Evolutionary conservation across 495 filamentous ascomycete genomes (phyloP).

Genomic region (Xeromyces bisporus): DNA sequence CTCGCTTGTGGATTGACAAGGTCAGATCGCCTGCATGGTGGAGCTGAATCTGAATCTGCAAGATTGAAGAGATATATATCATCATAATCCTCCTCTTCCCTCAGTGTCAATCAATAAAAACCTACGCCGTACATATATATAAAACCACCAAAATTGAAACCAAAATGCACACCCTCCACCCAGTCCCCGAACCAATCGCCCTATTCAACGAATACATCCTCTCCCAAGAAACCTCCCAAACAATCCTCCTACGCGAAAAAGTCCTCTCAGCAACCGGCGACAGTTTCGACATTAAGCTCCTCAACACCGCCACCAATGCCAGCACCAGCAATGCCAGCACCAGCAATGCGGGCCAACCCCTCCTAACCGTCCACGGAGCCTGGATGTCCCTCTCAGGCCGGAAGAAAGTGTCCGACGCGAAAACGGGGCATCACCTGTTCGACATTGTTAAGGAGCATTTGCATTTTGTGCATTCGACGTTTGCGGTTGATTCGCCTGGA

Average conservation of each 20-base stretch:
- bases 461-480: constrained; percentile 32
- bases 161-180: constrained; percentile 31
- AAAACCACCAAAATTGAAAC: too few species aligned
- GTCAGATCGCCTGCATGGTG: too few species aligned
- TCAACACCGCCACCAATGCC: too few species aligned
- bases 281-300: constrained; percentile 35
- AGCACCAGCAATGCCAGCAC: too few species aligned
- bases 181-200: constrained; percentile 21
- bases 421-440: constrained; percentile 32
- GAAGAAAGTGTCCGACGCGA: constrained; percentile 29
- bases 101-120: too few species aligned
- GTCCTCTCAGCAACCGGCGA: constrained; percentile 37
- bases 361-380: constrained; percentile 37
- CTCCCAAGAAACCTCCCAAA: too few species aligned
- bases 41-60: too few species aligned
- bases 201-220: too few species aligned
- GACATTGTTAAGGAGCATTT: constrained; percentile 35
- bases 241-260: constrained; percentile 37
- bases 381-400: constrained; percentile 22
- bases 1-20: too few species aligned
- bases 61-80: too few species aligned
- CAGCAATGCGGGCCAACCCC: constrained; percentile 26
- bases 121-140: too few species aligned
- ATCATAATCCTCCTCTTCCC: too few species aligned
- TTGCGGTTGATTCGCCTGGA: constrained; percentile 24